These are phyloP conservation scores for Wickerhamiella nectarea DNA, from an alignment of 805 yeast genomes.

Conservation along the genomic window DNA sequence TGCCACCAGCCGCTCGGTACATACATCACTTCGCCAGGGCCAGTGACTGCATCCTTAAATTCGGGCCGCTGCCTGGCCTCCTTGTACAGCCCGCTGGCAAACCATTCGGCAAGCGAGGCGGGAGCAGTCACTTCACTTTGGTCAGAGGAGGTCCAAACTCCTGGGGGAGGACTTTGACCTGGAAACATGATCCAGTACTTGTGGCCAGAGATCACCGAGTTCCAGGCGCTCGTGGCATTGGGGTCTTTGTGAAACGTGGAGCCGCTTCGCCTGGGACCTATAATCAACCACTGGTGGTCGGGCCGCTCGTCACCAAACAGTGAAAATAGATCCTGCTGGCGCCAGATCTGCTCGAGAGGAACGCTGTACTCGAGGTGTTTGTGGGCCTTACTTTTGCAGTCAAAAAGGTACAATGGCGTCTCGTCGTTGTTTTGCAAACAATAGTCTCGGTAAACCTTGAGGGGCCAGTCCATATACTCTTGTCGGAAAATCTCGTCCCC, in stretches of 20 bases:
- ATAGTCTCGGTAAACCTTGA: slow-evolving; percentile 48
- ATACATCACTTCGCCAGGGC: slow-evolving; percentile 70
- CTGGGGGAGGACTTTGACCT: slow-evolving; percentile 66
- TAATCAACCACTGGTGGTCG: slow-evolving; percentile 82
- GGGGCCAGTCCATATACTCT: slow-evolving; percentile 73
- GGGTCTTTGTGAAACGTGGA: slow-evolving; percentile 92
- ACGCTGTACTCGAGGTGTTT: slow-evolving; percentile 38
- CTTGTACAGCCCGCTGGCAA: slow-evolving; percentile 63
- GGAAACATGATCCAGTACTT: slow-evolving; percentile 87
- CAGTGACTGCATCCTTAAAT: slow-evolving; percentile 58
- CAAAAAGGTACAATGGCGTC: slow-evolving; percentile 74
- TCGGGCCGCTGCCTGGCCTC: slow-evolving; percentile 37
- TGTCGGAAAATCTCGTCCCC: slow-evolving; percentile 58
- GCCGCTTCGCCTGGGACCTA: slow-evolving; percentile 72
- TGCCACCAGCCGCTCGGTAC: slow-evolving; percentile 99
- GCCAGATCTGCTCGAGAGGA: slow-evolving; percentile 37
- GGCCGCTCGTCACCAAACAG: slow-evolving; percentile 48
- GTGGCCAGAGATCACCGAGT: slow-evolving; percentile 56
- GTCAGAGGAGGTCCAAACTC: slow-evolving; percentile 59
- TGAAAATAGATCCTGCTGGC: slow-evolving; percentile 42
- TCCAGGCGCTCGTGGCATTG: slow-evolving; percentile 84
- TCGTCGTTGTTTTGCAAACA: slow-evolving; percentile 55
- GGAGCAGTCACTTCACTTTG: slow-evolving; percentile 88
- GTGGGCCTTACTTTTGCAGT: slow-evolving; percentile 64
- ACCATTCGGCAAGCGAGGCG: slow-evolving; percentile 88